Evolutionary conservation across 1,284 basidiomycete genomes (phyloP).

Genomic region (Sporisorium sorghi): DNA sequence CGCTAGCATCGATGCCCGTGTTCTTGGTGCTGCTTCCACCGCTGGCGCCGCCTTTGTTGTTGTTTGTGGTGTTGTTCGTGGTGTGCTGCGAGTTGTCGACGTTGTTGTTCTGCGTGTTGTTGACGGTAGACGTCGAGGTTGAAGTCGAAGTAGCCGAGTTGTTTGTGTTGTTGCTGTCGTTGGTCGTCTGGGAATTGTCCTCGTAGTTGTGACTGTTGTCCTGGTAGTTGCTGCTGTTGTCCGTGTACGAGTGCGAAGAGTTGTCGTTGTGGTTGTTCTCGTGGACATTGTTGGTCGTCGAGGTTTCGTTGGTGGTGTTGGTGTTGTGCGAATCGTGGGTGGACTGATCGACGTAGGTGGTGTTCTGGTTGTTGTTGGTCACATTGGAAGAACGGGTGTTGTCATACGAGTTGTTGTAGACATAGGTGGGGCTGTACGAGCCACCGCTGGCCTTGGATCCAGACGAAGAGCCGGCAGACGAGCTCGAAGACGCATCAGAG

Average conservation of each 20-base stretch:
- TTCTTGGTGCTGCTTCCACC: conserved; percentile 16
- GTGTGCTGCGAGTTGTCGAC: conserved; percentile 17
- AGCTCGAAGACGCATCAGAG: conserved; percentile 6
- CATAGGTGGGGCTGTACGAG: conserved; percentile 28
- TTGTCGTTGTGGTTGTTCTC: conserved; percentile 18
- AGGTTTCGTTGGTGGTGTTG: conserved; percentile 16
- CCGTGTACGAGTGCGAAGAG: conserved; percentile 11
- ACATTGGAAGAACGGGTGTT: conserved; percentile 19
- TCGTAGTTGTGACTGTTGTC: conserved; percentile 18
- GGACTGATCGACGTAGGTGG: conserved; percentile 20
- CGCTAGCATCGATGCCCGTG: conserved; percentile 22
- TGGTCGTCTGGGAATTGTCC: conserved; percentile 14
- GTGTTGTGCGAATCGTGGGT: conserved; percentile 31
- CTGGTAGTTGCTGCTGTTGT: conserved; percentile 13
- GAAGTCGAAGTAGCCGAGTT: conserved; percentile 12
- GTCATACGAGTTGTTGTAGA: conserved; percentile 47
- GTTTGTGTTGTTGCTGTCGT: conserved; percentile 17
- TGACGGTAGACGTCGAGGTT: conserved; percentile 7
- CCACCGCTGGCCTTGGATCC: conserved; percentile 6
- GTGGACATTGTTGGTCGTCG: conserved; percentile 15
- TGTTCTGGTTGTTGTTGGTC: conserved; percentile 25
- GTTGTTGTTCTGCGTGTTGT: conserved; percentile 15
- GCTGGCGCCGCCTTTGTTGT: conserved; percentile 6
- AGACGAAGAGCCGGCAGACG: conserved; percentile 2
- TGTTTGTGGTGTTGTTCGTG: conserved; percentile 14